phyloP scores from a whole-genome alignment of 768 basidiomycete genomes.

The Neoboletus brunneissimus region DNA sequence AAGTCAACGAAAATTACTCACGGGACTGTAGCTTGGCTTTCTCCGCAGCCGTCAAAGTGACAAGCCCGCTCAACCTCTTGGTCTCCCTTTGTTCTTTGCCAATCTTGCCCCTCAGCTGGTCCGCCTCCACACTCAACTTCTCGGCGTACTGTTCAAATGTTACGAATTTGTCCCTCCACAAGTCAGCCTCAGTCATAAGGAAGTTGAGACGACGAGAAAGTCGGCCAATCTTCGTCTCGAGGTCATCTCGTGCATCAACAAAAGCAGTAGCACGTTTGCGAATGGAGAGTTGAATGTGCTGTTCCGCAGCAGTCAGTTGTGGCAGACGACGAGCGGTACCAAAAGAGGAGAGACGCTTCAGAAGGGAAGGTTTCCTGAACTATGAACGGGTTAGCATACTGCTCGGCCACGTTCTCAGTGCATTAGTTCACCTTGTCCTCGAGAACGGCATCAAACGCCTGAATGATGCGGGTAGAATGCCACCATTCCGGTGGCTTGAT shows the following conservation, averaged over 20 bases:
- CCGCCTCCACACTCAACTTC: conserved; percentile 82
- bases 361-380: conserved; percentile 86
- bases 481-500: conserved; percentile 93
- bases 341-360: conserved; percentile 81
- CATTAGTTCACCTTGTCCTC: conserved; percentile 64
- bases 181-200: conserved; percentile 85
- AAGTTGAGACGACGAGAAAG: conserved; percentile 84
- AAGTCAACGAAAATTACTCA: conserved; percentile 39
- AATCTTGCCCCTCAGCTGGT: conserved; percentile 81
- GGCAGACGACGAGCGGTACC: conserved; percentile 69
- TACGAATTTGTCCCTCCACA: conserved; percentile 93
- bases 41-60: conserved; percentile 74
- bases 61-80: conserved; percentile 75
- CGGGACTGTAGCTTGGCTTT: conserved; percentile 76
- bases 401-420: neutral
- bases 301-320: conserved; percentile 75
- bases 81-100: conserved; percentile 90
- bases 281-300: conserved; percentile 83
- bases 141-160: conserved; percentile 94
- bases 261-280: conserved; percentile 93
- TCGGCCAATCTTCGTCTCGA: conserved; percentile 91
- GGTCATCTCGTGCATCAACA: conserved; percentile 89
- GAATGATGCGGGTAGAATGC: conserved; percentile 87
- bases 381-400: conserved; percentile 28
- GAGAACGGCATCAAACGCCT: conserved; percentile 85